Percentiles rank a stretch among this genome's conserved stretches.
Conservation (phyloP, 345 rosid genomes). For the Eucalyptus marginata region DNA sequence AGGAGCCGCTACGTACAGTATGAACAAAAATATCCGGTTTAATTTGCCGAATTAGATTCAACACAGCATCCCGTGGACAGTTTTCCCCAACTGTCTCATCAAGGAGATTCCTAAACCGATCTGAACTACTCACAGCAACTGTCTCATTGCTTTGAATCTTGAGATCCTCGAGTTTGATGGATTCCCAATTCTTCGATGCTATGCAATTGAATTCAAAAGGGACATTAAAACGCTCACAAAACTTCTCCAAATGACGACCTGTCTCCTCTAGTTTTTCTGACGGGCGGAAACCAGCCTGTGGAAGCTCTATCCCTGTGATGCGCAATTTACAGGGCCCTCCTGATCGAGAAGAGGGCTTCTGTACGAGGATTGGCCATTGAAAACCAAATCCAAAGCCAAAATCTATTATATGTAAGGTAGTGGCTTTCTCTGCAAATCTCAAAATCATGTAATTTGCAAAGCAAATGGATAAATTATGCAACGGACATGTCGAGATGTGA, state of each 20-base stretch:
- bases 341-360: neutral
- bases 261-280: constrained; percentile 14
- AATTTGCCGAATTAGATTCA: constrained; percentile 8
- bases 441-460: constrained; percentile 6
- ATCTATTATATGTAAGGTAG: constrained; percentile 2
- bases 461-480: neutral
- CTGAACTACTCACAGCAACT: neutral
- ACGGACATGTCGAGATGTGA: constrained; percentile 8
- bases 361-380: constrained; percentile 18
- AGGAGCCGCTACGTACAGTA: constrained; percentile 1
- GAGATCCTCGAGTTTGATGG: neutral
- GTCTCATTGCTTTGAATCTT: neutral
- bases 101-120: neutral
- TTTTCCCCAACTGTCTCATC: neutral
- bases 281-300: constrained; percentile 17
- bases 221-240: constrained; percentile 11
- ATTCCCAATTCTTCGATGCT: constrained; percentile 4
- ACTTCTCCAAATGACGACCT: constrained; percentile 4
- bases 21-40: constrained; percentile 11
- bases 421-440: neutral
- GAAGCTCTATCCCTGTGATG: constrained; percentile 21
- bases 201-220: constrained; percentile 13
- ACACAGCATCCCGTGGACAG: constrained; percentile 5
- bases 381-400: constrained; percentile 5
- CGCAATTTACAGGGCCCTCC: constrained; percentile 17